Base-by-base conservation (phyloP, 2,329 filamentous ascomycete species). In the Beauveria rudraprayagi region DNA sequence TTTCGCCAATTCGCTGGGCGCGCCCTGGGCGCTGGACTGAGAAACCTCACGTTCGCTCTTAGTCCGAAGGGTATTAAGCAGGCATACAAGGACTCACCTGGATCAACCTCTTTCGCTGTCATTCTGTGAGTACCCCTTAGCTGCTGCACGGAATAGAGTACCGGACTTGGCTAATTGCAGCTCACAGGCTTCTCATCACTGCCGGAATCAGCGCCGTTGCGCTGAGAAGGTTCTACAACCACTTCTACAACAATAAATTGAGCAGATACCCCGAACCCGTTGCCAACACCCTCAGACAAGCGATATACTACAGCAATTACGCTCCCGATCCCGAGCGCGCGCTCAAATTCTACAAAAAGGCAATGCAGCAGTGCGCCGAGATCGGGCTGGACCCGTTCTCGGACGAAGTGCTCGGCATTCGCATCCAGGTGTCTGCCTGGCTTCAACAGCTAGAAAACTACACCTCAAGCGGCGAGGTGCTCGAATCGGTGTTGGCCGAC, bases 351-450 rank as follows among this genome's bases (percentile, higher is more conserved):
- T 97, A 96, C 72, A 87, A 87, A 68, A 83, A 89, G 65, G 92
- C 92, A 3, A 78, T 97, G 61, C 80, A 86, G 64, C 81, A 88
- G 56, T 91, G 91, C 61, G 78, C 86, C 55, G 86, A 91, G 68
- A 70, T 89, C 56, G 85, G 86, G 0, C 84, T 99, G 77, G 91
- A 97, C 70, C 91, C 90, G 0, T 95, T 92, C 71, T 92, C 90
- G 4, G 90, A 97, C 67, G 92, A 97, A 71, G 87, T 97, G 40
- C 81, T 97, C 66, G 94, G 94, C 9, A 86, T 97, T 57, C 91
- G 92, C 70, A 87, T 97, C 56, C 86, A 92, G 70, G 80, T 96
- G 9, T 86, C 91, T 1, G 81, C 82, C 10, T 86, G 96, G 80
- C 80, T 96, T 64, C 91, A 97, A 73, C 87, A 88, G 69, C 83